These are phyloP conservation scores for Brassica carinata DNA, from an alignment of 345 rosid genomes.

Conservation along the genomic window DNA sequence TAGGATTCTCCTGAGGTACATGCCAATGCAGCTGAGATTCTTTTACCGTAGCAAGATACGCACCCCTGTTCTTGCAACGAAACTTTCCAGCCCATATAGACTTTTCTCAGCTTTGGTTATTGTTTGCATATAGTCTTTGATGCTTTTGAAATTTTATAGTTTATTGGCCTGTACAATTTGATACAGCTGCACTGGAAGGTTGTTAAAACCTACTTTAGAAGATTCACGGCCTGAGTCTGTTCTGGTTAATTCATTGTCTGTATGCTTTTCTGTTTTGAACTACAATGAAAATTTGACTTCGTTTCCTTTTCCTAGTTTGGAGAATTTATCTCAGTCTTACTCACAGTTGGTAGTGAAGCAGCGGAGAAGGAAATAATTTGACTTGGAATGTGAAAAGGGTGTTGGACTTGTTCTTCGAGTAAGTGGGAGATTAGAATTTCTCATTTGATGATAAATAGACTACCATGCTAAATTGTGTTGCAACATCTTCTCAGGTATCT, in stretches of 20 bases:
- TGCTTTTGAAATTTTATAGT: conserved; percentile 3
- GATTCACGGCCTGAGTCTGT: conserved; percentile 86
- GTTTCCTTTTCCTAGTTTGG: conserved; percentile 63
- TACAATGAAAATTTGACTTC: neutral
- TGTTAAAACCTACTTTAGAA: conserved; percentile 82
- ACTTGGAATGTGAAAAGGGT: conserved; percentile 71
- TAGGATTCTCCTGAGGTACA: conserved; percentile 95
- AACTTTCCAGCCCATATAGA: conserved; percentile 77
- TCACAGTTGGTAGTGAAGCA: conserved; percentile 77
- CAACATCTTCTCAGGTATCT: conserved; percentile 76
- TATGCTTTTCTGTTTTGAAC: conserved; percentile 60
- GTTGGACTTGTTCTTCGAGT: conserved; percentile 83
- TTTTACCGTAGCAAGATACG: conserved; percentile 78
- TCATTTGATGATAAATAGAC: conserved; percentile 17
- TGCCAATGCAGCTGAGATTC: conserved; percentile 90
- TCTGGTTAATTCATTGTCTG: conserved; percentile 81
- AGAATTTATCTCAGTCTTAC: conserved; percentile 84
- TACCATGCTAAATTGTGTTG: conserved; percentile 37
- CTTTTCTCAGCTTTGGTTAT: conserved; percentile 26
- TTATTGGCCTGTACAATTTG: conserved; percentile 17
- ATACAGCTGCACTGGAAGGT: conserved; percentile 79
- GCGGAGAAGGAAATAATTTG: conserved; percentile 81
- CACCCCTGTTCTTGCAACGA: conserved; percentile 77
- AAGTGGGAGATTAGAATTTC: conserved; percentile 44
- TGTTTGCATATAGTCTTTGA: conserved; percentile 1